Evolutionary conservation across 2,329 filamentous ascomycete species (phyloP).

Genomic region (Xylaria sp.): DNA sequence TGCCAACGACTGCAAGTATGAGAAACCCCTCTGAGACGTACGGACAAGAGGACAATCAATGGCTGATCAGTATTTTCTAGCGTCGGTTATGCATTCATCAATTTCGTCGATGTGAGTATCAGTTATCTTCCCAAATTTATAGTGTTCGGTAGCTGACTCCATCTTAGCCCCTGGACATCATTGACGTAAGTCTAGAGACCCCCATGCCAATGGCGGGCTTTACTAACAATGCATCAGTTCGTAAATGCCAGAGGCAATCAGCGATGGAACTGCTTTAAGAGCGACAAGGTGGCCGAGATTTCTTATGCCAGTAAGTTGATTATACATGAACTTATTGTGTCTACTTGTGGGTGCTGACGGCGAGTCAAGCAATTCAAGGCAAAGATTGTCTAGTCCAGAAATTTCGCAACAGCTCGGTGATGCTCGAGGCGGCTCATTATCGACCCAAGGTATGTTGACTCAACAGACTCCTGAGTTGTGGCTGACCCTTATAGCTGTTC

Average conservation of each 20-base stretch:
- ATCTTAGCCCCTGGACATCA: constrained; percentile 69
- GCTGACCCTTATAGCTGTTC: constrained; percentile 49
- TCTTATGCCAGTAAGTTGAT: constrained; percentile 84
- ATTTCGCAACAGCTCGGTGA: constrained; percentile 95
- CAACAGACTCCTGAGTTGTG: not conserved
- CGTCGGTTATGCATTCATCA: constrained; percentile 97
- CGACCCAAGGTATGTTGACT: constrained; percentile 71
- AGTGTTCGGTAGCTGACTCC: constrained; percentile 46
- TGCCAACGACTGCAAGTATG: constrained; percentile 80
- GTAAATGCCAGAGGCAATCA: constrained; percentile 70
- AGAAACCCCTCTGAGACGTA: constrained; percentile 23
- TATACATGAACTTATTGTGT: not conserved
- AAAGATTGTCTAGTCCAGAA: constrained; percentile 90
- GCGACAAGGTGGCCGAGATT: constrained; percentile 83
- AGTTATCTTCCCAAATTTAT: constrained; percentile 1
- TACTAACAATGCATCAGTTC: constrained; percentile 57
- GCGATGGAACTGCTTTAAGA: constrained; percentile 79
- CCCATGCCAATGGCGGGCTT: not conserved
- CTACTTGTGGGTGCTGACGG: constrained; percentile 31
- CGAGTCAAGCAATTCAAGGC: constrained; percentile 76
- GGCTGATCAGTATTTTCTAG: constrained; percentile 51
- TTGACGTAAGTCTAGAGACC: constrained; percentile 58
- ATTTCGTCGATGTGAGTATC: constrained; percentile 75
- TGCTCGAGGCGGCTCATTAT: constrained; percentile 81
- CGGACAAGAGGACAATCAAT: not conserved